Base-by-base conservation (phyloP, 352 stramenopile species). In the Achlya hypogyna region DNA sequence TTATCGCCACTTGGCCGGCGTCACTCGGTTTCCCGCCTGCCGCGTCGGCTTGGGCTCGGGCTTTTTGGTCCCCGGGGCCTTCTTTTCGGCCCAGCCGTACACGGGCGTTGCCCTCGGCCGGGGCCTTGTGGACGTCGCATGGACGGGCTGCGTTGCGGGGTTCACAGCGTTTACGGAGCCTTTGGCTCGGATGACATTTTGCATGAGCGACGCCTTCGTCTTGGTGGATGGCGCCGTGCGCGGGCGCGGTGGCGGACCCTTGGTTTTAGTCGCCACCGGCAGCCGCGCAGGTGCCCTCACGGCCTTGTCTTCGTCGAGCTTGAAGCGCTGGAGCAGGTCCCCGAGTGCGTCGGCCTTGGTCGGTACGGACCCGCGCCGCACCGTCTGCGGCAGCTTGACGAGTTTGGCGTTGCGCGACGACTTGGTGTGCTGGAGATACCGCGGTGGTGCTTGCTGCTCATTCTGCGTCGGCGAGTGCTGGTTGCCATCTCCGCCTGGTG, bases 331-430 rank as follows among this genome's bases (percentile, higher is more conserved):
- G 49, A 31, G 31, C 2, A 31, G 4, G 49, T 56, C 49, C 31
- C 31, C 25, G 31, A 38, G 31, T 16, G 14, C 10, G 31, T 56
- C 49, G 49, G 31, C 12, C 49, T 56, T 56, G 25, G 2, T 56
- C 2, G n/a, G n/a, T n/a, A n/a, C n/a, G n/a, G 60, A 58, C 10
- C n/a, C 47, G 5, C 51, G 60, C 5, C 45, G 28, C 22, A n/a
- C n/a, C n/a, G 45, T 29, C 51, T n/a, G 34, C 29, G 56, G 56
- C 20, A 23, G 23, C 23, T 54, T 65, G 20, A 27, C 34, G 28
- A 76, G 79, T 2, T 76, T 72, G 12, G 78, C 74, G 45, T 84
- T 88, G 64, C 78, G 82, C 5, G 76, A 86, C 18, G 77, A 72
- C 29, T 84, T 70, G 18, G 74, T 87, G 31, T 84, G 53, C 25